A percentile compares a stretch with the other conserved stretches of the same genome.
phyloP scores from a whole-genome alignment of 2,329 filamentous ascomycete genomes.

The Seiridium unicorne region DNA sequence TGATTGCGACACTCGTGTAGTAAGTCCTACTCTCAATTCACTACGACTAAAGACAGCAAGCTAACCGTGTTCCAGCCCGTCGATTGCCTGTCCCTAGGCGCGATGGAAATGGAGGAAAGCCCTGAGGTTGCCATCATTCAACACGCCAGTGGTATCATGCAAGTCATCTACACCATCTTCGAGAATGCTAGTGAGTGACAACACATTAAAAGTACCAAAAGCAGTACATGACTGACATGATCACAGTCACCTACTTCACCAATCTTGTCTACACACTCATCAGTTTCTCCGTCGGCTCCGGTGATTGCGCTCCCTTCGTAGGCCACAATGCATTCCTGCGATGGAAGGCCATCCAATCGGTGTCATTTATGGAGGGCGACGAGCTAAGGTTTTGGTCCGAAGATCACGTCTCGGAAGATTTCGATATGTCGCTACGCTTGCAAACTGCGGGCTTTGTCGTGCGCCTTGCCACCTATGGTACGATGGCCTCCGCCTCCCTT shows the following conservation, averaged over 20 bases:
- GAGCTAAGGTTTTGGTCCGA: not conserved
- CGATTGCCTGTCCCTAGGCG: slow-evolving; percentile 56
- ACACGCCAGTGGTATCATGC: slow-evolving; percentile 70
- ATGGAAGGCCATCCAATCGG: slow-evolving; percentile 40
- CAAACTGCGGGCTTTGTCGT: slow-evolving; percentile 8
- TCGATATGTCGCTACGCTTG: slow-evolving; percentile 4
- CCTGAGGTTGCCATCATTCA: slow-evolving; percentile 68
- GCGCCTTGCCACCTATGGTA: slow-evolving; percentile 7
- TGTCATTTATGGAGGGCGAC: slow-evolving; percentile 5
- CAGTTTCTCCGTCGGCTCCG: slow-evolving; percentile 62
- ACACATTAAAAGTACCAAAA: not conserved
- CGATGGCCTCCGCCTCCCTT: not conserved
- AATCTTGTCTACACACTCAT: slow-evolving; percentile 71
- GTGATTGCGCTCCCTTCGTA: slow-evolving; percentile 71
- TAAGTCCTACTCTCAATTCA: not conserved
- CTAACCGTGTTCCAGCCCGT: slow-evolving; percentile 13
- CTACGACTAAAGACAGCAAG: not conserved
- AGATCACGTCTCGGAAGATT: not conserved
- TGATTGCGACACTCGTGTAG: slow-evolving; percentile 38
- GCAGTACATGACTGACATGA: not conserved
- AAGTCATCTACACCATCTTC: slow-evolving; percentile 66
- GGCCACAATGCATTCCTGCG: slow-evolving; percentile 72
- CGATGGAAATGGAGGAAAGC: slow-evolving; percentile 64
- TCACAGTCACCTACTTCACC: slow-evolving; percentile 66
- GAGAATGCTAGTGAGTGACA: slow-evolving; percentile 52